Conservation (phyloP, 2,329 filamentous ascomycete species). For the Fusarium domesticum region DNA sequence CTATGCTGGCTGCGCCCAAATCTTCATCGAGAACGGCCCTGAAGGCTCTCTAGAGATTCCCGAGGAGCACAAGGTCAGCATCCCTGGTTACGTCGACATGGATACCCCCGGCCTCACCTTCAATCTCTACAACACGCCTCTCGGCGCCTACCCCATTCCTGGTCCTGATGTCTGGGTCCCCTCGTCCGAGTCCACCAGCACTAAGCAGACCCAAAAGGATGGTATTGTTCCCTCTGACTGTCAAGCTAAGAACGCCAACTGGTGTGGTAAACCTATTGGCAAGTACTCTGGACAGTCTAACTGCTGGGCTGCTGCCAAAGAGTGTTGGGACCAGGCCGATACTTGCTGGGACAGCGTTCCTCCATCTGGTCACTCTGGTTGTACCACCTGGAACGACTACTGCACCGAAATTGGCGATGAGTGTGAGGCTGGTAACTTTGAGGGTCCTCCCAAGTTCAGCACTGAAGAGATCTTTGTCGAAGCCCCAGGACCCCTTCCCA, state of each 20-base stretch:
- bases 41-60: conserved; percentile 48
- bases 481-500: conserved; percentile 35
- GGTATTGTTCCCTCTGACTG: conserved; percentile 55
- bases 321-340: conserved; percentile 58
- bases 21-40: conserved; percentile 55
- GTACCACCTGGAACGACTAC: conserved; percentile 60
- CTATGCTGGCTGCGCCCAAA: conserved; percentile 69
- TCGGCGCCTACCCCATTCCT: conserved; percentile 52
- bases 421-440: conserved; percentile 43
- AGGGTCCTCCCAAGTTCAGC: conserved; percentile 46
- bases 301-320: conserved; percentile 57
- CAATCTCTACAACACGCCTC: conserved; percentile 57
- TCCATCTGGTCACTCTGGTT: conserved; percentile 58
- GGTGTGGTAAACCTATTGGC: conserved; percentile 63
- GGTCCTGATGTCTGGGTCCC: conserved; percentile 53
- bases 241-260: conserved; percentile 67
- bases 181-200: conserved; percentile 16
- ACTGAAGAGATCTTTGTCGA: conserved; percentile 34
- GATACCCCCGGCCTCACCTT: conserved; percentile 57
- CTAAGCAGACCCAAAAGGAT: conserved; percentile 31
- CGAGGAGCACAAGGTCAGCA: conserved; percentile 51
- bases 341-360: conserved; percentile 58
- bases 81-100: conserved; percentile 62
- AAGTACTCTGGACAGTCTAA: conserved; percentile 52
- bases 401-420: conserved; percentile 49